Evolutionary conservation across 371 early-diverging fungal genomes (phyloP).

Genomic region (Mucor irregularis): DNA sequence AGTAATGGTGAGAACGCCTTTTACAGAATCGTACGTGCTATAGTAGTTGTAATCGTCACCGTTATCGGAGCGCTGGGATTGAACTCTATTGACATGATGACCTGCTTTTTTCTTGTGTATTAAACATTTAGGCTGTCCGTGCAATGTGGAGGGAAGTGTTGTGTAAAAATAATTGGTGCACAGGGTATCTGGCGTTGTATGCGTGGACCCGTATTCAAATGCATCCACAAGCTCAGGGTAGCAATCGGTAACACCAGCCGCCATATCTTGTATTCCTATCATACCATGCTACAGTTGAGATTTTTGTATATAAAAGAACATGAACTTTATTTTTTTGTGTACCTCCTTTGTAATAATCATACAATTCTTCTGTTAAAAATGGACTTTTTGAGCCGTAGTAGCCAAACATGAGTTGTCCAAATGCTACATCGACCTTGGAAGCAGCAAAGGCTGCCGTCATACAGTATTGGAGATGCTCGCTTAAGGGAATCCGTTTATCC

Average conservation of each 20-base stretch:
- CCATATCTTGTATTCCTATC: slow-evolving; percentile 62
- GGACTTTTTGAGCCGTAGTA: slow-evolving; percentile 58
- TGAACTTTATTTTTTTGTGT: slow-evolving; percentile 8
- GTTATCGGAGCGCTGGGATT: too few species aligned
- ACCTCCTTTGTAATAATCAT: slow-evolving; percentile 77
- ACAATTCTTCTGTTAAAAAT: slow-evolving; percentile 71
- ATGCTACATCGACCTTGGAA: slow-evolving; percentile 57
- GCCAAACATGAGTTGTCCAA: slow-evolving; percentile 49
- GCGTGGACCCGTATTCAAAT: slow-evolving; percentile 43
- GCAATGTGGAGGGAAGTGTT: background rate
- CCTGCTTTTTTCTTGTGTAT: too few species aligned
- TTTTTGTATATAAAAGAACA: background rate
- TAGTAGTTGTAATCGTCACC: too few species aligned
- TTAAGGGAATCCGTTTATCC: slow-evolving; percentile 23
- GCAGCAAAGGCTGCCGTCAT: slow-evolving; percentile 67
- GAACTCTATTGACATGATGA: too few species aligned
- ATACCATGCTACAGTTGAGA: background rate
- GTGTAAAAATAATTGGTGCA: slow-evolving; percentile 41
- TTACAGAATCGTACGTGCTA: slow-evolving; percentile 1
- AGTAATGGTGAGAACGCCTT: slow-evolving; percentile 24
- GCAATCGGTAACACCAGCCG: slow-evolving; percentile 65
- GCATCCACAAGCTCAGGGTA: slow-evolving; percentile 55
- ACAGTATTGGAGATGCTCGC: slow-evolving; percentile 53
- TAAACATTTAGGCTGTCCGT: too few species aligned
- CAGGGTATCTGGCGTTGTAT: slow-evolving; percentile 18